Base-by-base conservation (phyloP, 306 rosid genomes). In the Malus orientalis region DNA sequence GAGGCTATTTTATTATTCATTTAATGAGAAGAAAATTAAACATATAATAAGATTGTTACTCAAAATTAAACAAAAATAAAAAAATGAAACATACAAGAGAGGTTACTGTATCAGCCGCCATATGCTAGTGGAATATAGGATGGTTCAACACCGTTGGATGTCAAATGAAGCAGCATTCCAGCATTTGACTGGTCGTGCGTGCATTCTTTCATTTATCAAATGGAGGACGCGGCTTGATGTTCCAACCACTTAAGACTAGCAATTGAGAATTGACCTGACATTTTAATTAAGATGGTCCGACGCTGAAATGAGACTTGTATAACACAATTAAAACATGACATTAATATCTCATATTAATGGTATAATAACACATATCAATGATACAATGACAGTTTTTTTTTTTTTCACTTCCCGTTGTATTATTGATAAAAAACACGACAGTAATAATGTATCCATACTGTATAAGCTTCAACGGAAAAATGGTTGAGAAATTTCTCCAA, bases 1-100 rank as follows among this genome's bases (percentile, higher is more conserved):
- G 54, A 59, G 45, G 76, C 55, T 8, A 73, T 57, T 38, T 58
- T 58, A 61, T 55, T 73, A 58, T 58, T 12, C 25, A 23, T 57
- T 64, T 10, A 57, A 73, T 15, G 23, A 29, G 14, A 22, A 3
- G 16, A 4, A 57, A 73, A 11, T 5, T 20, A 58, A 58, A 22
- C 59, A 18, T 53, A 18, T 53, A 29, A 70, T 8, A 42, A 42
- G 45, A 42, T 38, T 1, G 42, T 38, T 38, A 38, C 2, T 38
- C 42, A 7, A 38, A 38, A 36, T 6, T 47, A 27, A 25, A 55
- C 6, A n/a, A 72, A 38, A 55, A 62, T 2, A 54, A 11, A 20
- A 4, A 19, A 71, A 16, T 2, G 4, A 22, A 57, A 58, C 5
- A 10, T 9, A 9, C 12, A 65, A n/a, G 44, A 6, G 27, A 58